Percentiles rank a stretch among this genome's conserved stretches.
Conservation (phyloP, 352 stramenopile genomes). For the Phytophthora boehmeriae region DNA sequence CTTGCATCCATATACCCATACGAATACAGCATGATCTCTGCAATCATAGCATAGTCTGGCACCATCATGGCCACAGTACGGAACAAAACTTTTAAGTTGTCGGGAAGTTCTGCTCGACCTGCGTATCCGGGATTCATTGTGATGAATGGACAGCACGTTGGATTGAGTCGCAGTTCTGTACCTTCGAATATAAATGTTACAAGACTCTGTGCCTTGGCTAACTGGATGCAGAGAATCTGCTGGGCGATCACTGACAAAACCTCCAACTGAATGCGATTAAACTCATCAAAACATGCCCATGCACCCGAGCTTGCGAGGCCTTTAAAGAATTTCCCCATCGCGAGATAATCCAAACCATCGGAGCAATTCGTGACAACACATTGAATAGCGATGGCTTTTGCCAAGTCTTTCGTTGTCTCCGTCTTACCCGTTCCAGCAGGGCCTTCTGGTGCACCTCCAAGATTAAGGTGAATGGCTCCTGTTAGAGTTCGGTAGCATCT, state of each 20-base stretch:
- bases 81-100: slow-evolving; percentile 94
- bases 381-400: slow-evolving; percentile 92
- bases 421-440: slow-evolving; percentile 93
- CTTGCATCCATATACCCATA: slow-evolving; percentile 93
- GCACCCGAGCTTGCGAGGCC: slow-evolving; percentile 88
- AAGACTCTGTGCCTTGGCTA: slow-evolving; percentile 81
- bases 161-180: slow-evolving; percentile 88
- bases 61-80: slow-evolving; percentile 95
- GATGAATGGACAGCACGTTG: slow-evolving; percentile 93
- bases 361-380: slow-evolving; percentile 95
- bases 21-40: slow-evolving; percentile 94
- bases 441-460: slow-evolving; percentile 89
- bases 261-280: slow-evolving; percentile 94
- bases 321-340: slow-evolving; percentile 96
- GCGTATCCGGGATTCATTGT: slow-evolving; percentile 94
- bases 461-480: slow-evolving; percentile 90
- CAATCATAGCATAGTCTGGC: slow-evolving; percentile 93
- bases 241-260: slow-evolving; percentile 93
- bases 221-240: slow-evolving; percentile 92
- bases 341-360: slow-evolving; percentile 89
- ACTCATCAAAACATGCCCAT: slow-evolving; percentile 94
- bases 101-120: slow-evolving; percentile 88
- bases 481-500: slow-evolving; percentile 93
- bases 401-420: slow-evolving; percentile 93
- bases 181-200: slow-evolving; percentile 92